phyloP scores from a whole-genome alignment of 2,329 filamentous ascomycete species.

The Diplocarpon rosae region DNA sequence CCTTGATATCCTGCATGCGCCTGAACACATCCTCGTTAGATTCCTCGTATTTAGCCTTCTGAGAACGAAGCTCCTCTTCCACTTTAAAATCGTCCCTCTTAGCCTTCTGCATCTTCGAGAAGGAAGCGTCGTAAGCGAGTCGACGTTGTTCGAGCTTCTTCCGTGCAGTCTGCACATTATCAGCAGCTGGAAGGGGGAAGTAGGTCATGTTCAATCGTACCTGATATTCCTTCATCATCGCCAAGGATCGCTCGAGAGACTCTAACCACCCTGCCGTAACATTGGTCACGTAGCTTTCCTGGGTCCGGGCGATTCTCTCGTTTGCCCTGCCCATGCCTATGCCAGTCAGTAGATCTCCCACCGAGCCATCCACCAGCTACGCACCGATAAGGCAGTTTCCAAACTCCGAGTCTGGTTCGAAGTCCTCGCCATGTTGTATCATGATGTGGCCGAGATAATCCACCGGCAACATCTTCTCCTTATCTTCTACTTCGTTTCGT shows the following conservation, averaged over 20 bases:
- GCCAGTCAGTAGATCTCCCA: conserved; percentile 12
- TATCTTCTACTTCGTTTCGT: conserved; percentile 73
- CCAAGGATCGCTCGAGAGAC: conserved; percentile 76
- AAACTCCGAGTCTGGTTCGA: conserved; percentile 82
- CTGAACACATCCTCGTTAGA: conserved; percentile 83
- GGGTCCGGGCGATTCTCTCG: conserved; percentile 73
- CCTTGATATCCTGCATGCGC: conserved; percentile 94
- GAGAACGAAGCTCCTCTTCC: conserved; percentile 81
- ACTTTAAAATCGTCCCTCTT: conserved; percentile 89
- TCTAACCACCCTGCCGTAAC: conserved; percentile 81
- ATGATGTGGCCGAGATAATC: conserved; percentile 75
- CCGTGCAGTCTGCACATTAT: conserved; percentile 49
- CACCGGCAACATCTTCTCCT: conserved; percentile 73
- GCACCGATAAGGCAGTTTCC: conserved; percentile 70
- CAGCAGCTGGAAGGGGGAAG: conserved; percentile 10
- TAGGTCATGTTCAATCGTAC: conserved; percentile 35
- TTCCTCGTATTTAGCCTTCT: conserved; percentile 95
- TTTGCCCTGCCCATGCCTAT: conserved; percentile 72
- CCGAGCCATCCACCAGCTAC: conserved; percentile 1
- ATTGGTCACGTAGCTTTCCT: conserved; percentile 70
- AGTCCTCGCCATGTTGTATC: conserved; percentile 84
- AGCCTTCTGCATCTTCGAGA: conserved; percentile 82
- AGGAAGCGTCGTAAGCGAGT: conserved; percentile 81
- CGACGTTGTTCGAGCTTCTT: conserved; percentile 90
- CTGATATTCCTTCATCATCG: conserved; percentile 98